These are phyloP conservation scores for Rosa lucieae DNA, from an alignment of 306 rosid genomes.

Conservation along the genomic window DNA sequence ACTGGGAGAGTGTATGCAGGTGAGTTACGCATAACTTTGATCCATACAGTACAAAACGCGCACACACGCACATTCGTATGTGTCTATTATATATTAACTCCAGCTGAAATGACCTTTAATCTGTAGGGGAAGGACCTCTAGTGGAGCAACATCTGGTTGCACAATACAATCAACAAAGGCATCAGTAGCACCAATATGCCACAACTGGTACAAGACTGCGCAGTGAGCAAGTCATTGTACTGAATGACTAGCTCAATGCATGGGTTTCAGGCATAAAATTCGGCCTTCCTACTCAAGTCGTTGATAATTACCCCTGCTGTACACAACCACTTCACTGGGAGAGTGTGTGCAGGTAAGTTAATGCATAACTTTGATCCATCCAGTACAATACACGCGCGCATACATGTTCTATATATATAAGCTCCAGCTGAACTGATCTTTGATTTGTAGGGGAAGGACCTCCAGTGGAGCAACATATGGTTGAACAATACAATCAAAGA, in stretches of 20 bases:
- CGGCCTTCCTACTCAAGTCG: constrained; percentile 7
- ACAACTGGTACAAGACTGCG: neutral
- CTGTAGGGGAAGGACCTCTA: neutral
- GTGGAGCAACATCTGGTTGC: neutral
- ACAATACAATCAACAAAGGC: neutral
- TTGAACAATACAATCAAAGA: neutral
- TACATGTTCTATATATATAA: neutral
- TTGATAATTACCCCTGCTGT: constrained; percentile 19
- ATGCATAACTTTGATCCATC: neutral
- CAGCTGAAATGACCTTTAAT: neutral
- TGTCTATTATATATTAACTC: neutral
- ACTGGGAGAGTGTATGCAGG: constrained; percentile 28
- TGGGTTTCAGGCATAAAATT: constrained; percentile 25
- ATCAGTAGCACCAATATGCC: neutral
- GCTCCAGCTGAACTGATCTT: neutral
- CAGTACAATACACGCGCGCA: neutral
- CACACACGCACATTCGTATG: neutral
- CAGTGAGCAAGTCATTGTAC: neutral
- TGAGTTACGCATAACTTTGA: neutral
- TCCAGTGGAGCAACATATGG: neutral
- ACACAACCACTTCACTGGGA: constrained; percentile 16
- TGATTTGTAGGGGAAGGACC: neutral
- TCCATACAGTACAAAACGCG: neutral
- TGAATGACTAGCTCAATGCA: neutral
- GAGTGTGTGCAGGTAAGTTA: constrained; percentile 17